Conservation (phyloP, 2,329 filamentous ascomycete genomes). For the Colletotrichum trifolii region DNA sequence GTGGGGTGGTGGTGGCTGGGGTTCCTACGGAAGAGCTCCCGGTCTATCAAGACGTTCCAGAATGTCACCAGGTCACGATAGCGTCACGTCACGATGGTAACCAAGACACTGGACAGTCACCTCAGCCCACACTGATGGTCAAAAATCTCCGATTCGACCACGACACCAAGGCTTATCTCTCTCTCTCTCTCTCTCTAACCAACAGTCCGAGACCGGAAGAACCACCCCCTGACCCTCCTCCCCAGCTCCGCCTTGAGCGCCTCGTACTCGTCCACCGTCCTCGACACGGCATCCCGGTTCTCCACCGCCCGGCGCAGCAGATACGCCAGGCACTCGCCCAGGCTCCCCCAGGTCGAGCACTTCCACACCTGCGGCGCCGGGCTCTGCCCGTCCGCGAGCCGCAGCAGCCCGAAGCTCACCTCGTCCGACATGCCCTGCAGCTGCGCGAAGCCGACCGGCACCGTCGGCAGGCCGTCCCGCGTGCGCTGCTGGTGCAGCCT, state of each 20-base stretch:
- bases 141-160: conserved; percentile 14
- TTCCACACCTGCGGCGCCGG: conserved; percentile 40
- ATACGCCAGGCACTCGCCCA: conserved; percentile 44
- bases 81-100: not conserved
- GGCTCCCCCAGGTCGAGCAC: conserved; percentile 44
- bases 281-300: conserved; percentile 47
- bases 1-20: conserved; percentile 1
- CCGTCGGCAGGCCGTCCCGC: conserved; percentile 54
- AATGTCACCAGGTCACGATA: not conserved
- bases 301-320: conserved; percentile 42
- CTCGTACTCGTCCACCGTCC: conserved; percentile 45
- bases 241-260: conserved; percentile 44
- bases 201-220: conserved; percentile 15
- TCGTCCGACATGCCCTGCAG: conserved; percentile 86
- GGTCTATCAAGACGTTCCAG: not conserved
- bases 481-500: conserved; percentile 64
- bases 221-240: conserved; percentile 43
- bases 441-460: conserved; percentile 51
- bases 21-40: conserved; percentile 15
- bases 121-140: conserved; percentile 1
- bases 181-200: not conserved
- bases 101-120: conserved; percentile 5
- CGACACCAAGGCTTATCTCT: conserved; percentile 7
- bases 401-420: conserved; percentile 74
- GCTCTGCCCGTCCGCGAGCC: conserved; percentile 4